Percentiles rank a stretch among this genome's conserved stretches.
phyloP scores from a whole-genome alignment of 441 rosid genomes.

The Syzygium syzygioides region DNA sequence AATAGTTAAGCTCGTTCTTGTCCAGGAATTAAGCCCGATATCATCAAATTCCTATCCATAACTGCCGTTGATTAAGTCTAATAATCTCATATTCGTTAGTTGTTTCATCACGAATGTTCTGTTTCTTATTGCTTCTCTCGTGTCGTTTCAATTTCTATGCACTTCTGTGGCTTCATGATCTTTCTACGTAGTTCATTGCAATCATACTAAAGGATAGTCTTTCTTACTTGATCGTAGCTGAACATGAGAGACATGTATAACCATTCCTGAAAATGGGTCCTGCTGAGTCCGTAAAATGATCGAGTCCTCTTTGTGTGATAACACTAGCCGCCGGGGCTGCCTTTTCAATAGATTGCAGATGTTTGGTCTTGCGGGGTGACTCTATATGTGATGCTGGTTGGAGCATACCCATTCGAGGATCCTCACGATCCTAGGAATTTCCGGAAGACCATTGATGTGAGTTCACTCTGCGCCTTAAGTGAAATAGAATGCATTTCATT shows the following conservation, averaged over 20 bases:
- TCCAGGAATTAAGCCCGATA: neutral
- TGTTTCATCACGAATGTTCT: neutral
- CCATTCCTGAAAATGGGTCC: neutral
- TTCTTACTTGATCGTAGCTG: neutral
- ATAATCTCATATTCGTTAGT: neutral
- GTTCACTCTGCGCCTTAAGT: neutral
- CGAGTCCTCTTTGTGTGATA: neutral
- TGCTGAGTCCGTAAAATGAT: neutral
- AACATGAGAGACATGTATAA: neutral
- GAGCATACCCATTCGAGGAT: neutral
- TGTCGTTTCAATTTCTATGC: neutral
- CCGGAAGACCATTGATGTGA: neutral
- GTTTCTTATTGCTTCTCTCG: neutral
- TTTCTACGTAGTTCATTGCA: neutral
- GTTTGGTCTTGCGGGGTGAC: conserved; percentile 2
- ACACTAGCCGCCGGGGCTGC: neutral
- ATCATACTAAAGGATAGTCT: neutral
- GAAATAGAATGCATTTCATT: neutral
- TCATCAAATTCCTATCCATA: neutral
- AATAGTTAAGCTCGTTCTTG: neutral
- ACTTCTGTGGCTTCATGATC: neutral
- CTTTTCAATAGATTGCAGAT: neutral
- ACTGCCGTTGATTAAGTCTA: neutral
- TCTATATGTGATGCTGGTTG: neutral
- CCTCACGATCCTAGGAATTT: neutral